Evolutionary conservation across 2,329 filamentous ascomycete genomes (phyloP).

Genomic region (Aspergillus ochraceoroseus): DNA sequence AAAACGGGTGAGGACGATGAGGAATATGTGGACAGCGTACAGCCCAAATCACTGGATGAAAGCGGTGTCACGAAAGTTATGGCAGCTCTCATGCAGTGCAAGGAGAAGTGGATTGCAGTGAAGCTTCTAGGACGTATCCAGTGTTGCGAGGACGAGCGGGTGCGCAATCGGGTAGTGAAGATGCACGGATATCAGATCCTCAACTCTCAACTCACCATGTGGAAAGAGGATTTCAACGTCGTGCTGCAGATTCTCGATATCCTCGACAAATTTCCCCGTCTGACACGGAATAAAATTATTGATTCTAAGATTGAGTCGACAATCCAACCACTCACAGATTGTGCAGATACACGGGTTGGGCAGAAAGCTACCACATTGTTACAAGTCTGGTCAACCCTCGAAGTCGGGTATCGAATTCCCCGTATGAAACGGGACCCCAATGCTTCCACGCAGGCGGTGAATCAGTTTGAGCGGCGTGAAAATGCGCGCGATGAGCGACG

Average conservation of each 20-base stretch:
- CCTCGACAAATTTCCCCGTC: constrained; percentile 76
- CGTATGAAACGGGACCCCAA: constrained; percentile 78
- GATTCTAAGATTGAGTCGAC: constrained; percentile 91
- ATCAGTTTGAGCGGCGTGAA: constrained; percentile 59
- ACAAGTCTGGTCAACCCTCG: constrained; percentile 80
- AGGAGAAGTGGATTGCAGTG: constrained; percentile 98
- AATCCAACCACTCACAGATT: constrained; percentile 62
- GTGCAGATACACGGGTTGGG: constrained; percentile 69
- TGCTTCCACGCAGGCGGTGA: constrained; percentile 52
- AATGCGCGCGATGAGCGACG: constrained; percentile 47
- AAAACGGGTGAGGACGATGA: constrained; percentile 86
- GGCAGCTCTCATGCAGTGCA: constrained; percentile 94
- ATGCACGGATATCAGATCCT: constrained; percentile 98
- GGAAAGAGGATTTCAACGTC: constrained; percentile 84
- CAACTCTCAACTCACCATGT: constrained; percentile 77
- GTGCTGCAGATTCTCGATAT: constrained; percentile 86
- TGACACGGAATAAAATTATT: constrained; percentile 94
- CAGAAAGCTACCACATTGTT: constrained; percentile 66
- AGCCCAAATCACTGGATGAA: constrained; percentile 73
- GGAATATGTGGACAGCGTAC: constrained; percentile 87
- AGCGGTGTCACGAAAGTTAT: constrained; percentile 88
- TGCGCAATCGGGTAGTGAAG: constrained; percentile 81
- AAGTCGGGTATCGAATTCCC: constrained; percentile 88
- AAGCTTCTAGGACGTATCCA: constrained; percentile 89
- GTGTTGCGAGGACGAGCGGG: constrained; percentile 75